Conservation (phyloP, 225 moss, liverwort and hornwort species). For the Marchantia paleacea region DNA sequence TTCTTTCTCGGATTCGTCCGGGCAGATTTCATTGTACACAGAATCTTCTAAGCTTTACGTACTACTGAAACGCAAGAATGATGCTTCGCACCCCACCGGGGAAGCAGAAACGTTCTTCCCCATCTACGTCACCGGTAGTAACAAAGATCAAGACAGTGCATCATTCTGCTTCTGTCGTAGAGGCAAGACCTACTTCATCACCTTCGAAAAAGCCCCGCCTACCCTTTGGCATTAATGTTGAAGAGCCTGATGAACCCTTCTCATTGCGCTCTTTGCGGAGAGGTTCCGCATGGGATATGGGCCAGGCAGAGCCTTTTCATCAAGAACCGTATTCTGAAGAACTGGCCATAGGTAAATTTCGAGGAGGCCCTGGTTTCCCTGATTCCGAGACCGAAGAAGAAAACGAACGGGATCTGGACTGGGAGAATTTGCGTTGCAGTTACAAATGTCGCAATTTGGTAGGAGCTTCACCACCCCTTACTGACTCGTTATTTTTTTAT, state of each 20-base stretch:
- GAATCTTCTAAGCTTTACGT: not conserved
- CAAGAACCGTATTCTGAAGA: slow-evolving; percentile 15
- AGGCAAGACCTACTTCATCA: slow-evolving; percentile 26
- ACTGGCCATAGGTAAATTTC: not conserved
- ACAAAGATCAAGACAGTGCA: slow-evolving; percentile 16
- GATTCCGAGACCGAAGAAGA: slow-evolving; percentile 30
- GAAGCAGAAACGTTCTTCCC: slow-evolving; percentile 35
- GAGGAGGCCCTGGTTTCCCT: slow-evolving; percentile 1
- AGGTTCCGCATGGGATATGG: slow-evolving; percentile 30
- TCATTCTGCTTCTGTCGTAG: slow-evolving; percentile 15
- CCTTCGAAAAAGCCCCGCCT: slow-evolving; percentile 40
- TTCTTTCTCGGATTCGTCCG: slow-evolving; percentile 1
- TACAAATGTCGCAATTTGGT: slow-evolving; percentile 55
- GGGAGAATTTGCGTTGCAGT: slow-evolving; percentile 45
- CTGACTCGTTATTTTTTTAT: not conserved
- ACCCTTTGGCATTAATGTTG: slow-evolving; percentile 19
- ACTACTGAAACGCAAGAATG: slow-evolving; percentile 9
- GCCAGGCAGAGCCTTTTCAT: slow-evolving; percentile 17
- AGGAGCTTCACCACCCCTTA: not conserved
- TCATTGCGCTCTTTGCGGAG: slow-evolving; percentile 28
- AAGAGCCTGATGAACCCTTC: slow-evolving; percentile 31
- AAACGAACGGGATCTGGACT: slow-evolving; percentile 35
- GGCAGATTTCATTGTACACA: not conserved
- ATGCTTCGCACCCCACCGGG: slow-evolving; percentile 42
- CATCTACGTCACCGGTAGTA: slow-evolving; percentile 24